Evolutionary conservation across 78 protist species (phyloP), one percentile per base, ranked within the genome.

Genomic region (Guillardia theta): DNA sequence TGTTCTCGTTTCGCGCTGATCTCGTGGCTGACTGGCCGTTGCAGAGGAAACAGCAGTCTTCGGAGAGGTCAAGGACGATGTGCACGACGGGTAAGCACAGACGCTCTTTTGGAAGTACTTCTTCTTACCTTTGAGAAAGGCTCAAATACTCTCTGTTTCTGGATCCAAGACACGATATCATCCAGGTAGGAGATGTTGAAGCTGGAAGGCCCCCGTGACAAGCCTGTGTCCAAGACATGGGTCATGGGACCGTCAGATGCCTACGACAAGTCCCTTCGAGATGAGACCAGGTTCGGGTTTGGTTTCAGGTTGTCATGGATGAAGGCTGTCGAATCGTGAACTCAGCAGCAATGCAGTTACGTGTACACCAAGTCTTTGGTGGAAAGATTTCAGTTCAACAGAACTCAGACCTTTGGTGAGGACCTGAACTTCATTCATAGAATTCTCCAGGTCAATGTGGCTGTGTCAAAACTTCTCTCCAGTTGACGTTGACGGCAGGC

Each of bases 121-220:
- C n/a, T n/a, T n/a, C n/a, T n/a, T n/a, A n/a, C n/a, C n/a, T n/a
- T n/a, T n/a, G n/a, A n/a, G n/a, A n/a, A 18, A 43, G 83, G 36
- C 83, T 70, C 83, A 70, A 70, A 43, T 70, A 70, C 83, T 70
- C 83, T 1, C 83, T 70, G 10, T 70, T 70, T 6, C 83, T 70
- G 36, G 83, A 70, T 33, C 83, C 83, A 3, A 36, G 83, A 15
- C 46, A 70, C 22, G 36, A 36, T 1, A 24, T 33, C 33, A 24
- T 70, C 36, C 83, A 58, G 70, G 70, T 58, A 58, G 27, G 6
- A 58, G n/a, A n/a, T n/a, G n/a, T n/a, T n/a, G n/a, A 1, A 1
- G 70, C 21, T 0, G 27, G 3, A 30, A 58, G 3, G 70, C 27
- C 6, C 1, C 27, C 70, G 6, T 58, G 70, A 6, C 1, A 58